Conservation (phyloP, 495 filamentous ascomycete genomes). For the Bacidia rubella region DNA sequence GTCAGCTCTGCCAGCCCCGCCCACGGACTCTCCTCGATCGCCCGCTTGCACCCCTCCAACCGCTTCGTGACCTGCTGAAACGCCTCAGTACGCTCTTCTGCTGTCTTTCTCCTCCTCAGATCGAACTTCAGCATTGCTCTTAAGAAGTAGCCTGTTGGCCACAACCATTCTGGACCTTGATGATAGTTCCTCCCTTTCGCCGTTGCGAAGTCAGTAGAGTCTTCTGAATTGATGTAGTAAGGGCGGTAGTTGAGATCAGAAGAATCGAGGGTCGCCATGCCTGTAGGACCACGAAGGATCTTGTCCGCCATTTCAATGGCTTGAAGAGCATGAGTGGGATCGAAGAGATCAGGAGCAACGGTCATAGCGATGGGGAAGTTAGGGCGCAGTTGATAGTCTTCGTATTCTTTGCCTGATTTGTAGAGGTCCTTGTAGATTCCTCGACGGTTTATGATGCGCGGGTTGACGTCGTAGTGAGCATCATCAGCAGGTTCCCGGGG, state of each 20-base stretch:
- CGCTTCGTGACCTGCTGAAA: constrained; percentile 88
- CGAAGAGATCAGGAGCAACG: constrained; percentile 80
- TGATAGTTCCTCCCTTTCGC: constrained; percentile 95
- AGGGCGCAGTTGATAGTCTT: constrained; percentile 90
- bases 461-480: constrained; percentile 62
- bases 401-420: constrained; percentile 80
- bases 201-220: constrained; percentile 75
- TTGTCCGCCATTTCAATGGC: constrained; percentile 69
- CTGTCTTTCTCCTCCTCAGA: constrained; percentile 51
- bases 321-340: constrained; percentile 55
- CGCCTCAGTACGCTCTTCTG: constrained; percentile 57
- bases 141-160: constrained; percentile 91
- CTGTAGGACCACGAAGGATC: constrained; percentile 68
- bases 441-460: constrained; percentile 64
- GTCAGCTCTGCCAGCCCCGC: constrained; percentile 89
- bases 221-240: constrained; percentile 89
- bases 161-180: constrained; percentile 98
- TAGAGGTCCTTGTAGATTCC: constrained; percentile 98
- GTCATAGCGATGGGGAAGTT: constrained; percentile 97
- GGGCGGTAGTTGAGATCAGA: constrained; percentile 82
- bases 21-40: constrained; percentile 66
- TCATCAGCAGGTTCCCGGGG: constrained; percentile 58
- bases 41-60: constrained; percentile 67
- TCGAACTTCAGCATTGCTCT: constrained; percentile 86
- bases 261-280: constrained; percentile 93